A percentile compares a stretch with the other conserved stretches of the same genome.
Conservation (phyloP, 169 alveolate genomes). For the Theileria equi region DNA sequence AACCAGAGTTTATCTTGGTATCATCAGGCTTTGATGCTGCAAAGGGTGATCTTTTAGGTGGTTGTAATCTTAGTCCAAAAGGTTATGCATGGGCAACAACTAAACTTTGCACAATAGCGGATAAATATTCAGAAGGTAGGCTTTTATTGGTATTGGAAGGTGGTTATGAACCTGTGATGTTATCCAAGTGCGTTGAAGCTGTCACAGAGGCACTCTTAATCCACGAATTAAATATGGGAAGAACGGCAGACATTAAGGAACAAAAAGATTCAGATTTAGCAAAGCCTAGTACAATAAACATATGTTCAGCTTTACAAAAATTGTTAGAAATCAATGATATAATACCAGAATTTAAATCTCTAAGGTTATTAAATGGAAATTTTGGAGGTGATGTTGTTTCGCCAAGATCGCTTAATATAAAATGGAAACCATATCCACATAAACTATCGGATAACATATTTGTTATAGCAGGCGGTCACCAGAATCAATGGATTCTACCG, state of each 20-base stretch:
- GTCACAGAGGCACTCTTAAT: constrained; percentile 50
- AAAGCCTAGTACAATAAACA: no score
- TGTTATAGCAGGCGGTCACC: constrained; percentile 68
- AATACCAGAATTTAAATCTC: no score
- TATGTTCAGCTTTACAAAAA: no score
- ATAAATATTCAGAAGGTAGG: constrained; percentile 84
- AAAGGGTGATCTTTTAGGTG: constrained; percentile 79
- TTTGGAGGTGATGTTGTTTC: no score
- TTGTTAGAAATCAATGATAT: no score
- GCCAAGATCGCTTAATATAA: background rate
- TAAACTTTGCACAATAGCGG: constrained; percentile 84
- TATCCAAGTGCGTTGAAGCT: constrained; percentile 58
- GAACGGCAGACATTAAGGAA: no score
- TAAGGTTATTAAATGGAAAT: no score
- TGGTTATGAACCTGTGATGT: constrained; percentile 79
- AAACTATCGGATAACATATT: constrained; percentile 13
- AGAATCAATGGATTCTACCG: constrained; percentile 69
- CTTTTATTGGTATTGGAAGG: constrained; percentile 90
- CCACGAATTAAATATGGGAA: no score
- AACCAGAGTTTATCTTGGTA: constrained; percentile 91
- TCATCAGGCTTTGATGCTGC: constrained; percentile 94
- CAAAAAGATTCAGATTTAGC: no score
- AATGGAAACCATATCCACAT: constrained; percentile 12
- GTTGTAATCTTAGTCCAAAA: constrained; percentile 75
- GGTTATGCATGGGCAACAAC: constrained; percentile 88